Percentiles rank a stretch among this genome's conserved stretches.
phyloP scores from a whole-genome alignment of 2,329 filamentous ascomycete species.

The Curvularia sp. region DNA sequence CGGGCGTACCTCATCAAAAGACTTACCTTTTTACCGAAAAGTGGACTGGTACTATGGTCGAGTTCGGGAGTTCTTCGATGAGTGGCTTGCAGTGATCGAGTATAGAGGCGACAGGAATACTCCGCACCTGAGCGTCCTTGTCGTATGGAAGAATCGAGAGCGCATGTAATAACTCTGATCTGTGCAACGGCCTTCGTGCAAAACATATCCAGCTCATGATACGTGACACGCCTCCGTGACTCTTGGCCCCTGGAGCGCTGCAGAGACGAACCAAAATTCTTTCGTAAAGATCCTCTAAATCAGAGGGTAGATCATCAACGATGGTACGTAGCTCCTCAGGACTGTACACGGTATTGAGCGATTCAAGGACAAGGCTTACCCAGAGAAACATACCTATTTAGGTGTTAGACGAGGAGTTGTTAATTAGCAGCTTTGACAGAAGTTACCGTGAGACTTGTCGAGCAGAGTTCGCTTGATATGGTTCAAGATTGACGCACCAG shows the following conservation, averaged over 20 bases:
- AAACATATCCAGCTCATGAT: constrained; percentile 28
- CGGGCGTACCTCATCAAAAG: background rate
- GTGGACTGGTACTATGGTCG: constrained; percentile 26
- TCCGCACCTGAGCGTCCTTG: constrained; percentile 9
- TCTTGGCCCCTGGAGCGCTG: constrained; percentile 7
- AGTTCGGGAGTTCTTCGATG: constrained; percentile 26
- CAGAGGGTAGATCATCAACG: constrained; percentile 21
- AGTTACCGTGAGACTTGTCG: constrained; percentile 18
- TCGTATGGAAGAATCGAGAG: constrained; percentile 5
- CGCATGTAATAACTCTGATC: constrained; percentile 17
- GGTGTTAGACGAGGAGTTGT: background rate
- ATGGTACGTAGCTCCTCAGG: constrained; percentile 11
- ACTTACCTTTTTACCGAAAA: constrained; percentile 32
- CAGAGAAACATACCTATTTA: constrained; percentile 17
- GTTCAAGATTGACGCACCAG: constrained; percentile 5
- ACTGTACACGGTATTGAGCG: constrained; percentile 7
- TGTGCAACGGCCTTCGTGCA: constrained; percentile 19
- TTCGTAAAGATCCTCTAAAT: constrained; percentile 15
- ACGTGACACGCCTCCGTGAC: constrained; percentile 12
- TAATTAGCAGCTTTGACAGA: background rate
- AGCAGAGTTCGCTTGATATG: constrained; percentile 11
- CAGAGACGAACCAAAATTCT: constrained; percentile 15
- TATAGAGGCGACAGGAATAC: constrained; percentile 19
- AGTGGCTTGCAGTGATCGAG: constrained; percentile 37
- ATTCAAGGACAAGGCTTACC: constrained; percentile 9